Percentiles rank a stretch among this genome's conserved stretches.
Conservation (phyloP, 805 yeast genomes). For the Allodekkera sacchari region DNA sequence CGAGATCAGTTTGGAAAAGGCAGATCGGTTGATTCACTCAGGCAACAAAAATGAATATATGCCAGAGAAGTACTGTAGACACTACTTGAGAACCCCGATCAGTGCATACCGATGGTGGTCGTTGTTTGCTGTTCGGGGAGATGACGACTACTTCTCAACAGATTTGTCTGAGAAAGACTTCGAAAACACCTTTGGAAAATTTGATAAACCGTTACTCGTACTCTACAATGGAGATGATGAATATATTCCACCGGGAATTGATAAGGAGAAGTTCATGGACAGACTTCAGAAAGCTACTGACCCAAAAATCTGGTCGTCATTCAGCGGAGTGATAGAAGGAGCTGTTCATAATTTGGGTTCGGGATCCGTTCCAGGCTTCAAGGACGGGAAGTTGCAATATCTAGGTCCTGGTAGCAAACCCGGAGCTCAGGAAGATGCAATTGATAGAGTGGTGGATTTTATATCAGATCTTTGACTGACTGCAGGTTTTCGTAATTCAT, state of each 20-base stretch:
- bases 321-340: conserved; percentile 46
- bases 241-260: conserved; percentile 45
- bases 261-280: conserved; percentile 37
- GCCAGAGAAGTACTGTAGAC: conserved; percentile 39
- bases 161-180: conserved; percentile 43
- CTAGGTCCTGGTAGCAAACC: conserved; percentile 32
- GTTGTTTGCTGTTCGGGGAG: conserved; percentile 49
- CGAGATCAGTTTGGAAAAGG: conserved; percentile 18
- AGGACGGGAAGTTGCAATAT: too few relatives aligned
- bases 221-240: conserved; percentile 58
- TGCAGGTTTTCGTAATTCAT: too few relatives aligned
- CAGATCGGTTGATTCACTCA: conserved; percentile 28
- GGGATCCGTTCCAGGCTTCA: too few relatives aligned
- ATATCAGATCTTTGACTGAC: too few relatives aligned
- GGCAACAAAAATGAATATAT: conserved; percentile 44
- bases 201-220: conserved; percentile 41
- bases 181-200: conserved; percentile 44
- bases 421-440: conserved; percentile 9
- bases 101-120: conserved; percentile 70
- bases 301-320: conserved; percentile 39
- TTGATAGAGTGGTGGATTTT: conserved; percentile 9
- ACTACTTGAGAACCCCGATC: conserved; percentile 48
- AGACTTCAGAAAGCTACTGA: conserved; percentile 41
- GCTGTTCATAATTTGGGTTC: conserved; percentile 54
- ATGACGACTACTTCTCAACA: conserved; percentile 64